Conservation (phyloP, 2,329 filamentous ascomycete genomes). For the Cercospora sp. region DNA sequence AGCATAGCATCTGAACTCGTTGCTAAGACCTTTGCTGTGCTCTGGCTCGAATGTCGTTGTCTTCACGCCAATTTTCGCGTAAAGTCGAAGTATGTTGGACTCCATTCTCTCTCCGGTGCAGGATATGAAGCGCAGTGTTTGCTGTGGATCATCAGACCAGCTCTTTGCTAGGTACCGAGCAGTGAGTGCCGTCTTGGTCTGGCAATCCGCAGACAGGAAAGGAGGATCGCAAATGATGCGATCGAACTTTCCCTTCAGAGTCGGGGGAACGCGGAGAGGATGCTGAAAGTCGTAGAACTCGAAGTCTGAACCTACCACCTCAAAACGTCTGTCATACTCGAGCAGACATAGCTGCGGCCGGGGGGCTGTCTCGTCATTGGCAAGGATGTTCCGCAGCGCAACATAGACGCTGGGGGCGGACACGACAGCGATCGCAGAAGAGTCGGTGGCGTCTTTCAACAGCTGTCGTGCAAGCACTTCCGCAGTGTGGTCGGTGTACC, state of each 20-base stretch:
- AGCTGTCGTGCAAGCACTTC: conserved; percentile 63
- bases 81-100: conserved; percentile 64
- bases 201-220: conserved; percentile 77
- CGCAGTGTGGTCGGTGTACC: conserved; percentile 73
- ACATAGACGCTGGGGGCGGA: conserved; percentile 78
- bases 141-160: conserved; percentile 36
- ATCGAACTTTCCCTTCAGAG: conserved; percentile 65
- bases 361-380: conserved; percentile 31
- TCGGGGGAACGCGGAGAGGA: conserved; percentile 61
- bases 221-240: conserved; percentile 75
- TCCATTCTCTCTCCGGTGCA: conserved; percentile 80
- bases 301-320: conserved; percentile 74
- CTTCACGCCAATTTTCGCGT: conserved; percentile 60
- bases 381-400: conserved; percentile 66
- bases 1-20: conserved; percentile 78
- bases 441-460: conserved; percentile 59
- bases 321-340: conserved; percentile 73
- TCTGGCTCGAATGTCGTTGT: conserved; percentile 69
- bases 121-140: conserved; percentile 55
- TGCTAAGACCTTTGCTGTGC: conserved; percentile 73
- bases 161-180: conserved; percentile 68
- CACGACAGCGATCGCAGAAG: conserved; percentile 64
- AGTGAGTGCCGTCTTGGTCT: conserved; percentile 76
- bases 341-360: conserved; percentile 65
- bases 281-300: conserved; percentile 72